Evolutionary conservation across 352 stramenopile species (phyloP).

Genomic region (Pythium vanterpoolii): DNA sequence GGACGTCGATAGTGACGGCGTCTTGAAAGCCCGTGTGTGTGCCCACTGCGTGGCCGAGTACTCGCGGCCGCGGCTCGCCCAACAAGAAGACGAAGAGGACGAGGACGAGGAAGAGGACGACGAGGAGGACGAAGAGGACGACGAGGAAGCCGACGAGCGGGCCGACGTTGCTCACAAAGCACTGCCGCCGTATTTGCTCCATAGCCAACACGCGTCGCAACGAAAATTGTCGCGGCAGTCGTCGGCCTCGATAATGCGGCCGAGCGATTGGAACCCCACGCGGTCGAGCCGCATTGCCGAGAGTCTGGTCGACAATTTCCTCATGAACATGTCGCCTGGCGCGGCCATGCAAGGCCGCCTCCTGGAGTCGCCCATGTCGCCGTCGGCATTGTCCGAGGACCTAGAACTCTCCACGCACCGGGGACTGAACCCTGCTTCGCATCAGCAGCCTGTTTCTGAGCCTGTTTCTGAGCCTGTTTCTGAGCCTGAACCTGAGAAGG

Average conservation of each 20-base stretch:
- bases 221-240: constrained; percentile 1
- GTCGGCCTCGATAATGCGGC: background rate
- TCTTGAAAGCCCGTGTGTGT: constrained; percentile 14
- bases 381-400: constrained; percentile 8
- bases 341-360: too few relatives aligned
- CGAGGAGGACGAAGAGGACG: background rate
- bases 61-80: constrained; percentile 12
- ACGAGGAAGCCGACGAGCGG: background rate
- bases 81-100: constrained; percentile 4
- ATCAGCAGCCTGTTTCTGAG: background rate
- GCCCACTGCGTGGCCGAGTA: constrained; percentile 17
- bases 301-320: constrained; percentile 16
- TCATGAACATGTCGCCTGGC: constrained; percentile 5
- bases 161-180: background rate
- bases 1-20: background rate
- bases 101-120: constrained; percentile 13
- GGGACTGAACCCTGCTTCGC: too few relatives aligned
- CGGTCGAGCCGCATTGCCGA: constrained; percentile 18
- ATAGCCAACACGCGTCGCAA: constrained; percentile 2
- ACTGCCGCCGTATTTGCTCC: background rate
- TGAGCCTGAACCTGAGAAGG: background rate
- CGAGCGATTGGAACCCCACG: constrained; percentile 16
- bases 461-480: background rate
- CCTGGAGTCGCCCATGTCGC: too few relatives aligned
- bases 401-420: background rate